Evolutionary conservation across 345 rosid genomes (phyloP).

Genomic region (Eucalyptus sideroxylon): DNA sequence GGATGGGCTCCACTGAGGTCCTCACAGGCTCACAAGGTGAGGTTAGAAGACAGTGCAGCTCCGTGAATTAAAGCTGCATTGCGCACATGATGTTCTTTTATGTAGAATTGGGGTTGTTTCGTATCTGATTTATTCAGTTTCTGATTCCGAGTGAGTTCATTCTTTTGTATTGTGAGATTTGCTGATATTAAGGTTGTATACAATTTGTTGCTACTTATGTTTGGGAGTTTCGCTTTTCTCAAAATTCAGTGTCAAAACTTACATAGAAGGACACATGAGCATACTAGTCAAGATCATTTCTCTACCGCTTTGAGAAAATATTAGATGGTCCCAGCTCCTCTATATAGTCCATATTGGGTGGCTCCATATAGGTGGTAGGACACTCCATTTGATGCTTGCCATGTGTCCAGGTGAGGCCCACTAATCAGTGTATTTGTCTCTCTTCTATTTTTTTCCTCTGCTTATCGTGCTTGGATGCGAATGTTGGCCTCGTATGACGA

Average conservation of each 20-base stretch:
- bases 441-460: background rate
- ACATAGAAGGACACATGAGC: background rate
- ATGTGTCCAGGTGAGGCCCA: too few species aligned
- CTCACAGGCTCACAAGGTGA: conserved; percentile 6
- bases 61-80: background rate
- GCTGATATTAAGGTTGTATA: background rate
- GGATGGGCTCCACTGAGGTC: conserved; percentile 8
- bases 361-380: too few species aligned
- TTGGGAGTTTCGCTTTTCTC: background rate
- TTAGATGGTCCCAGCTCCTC: too few species aligned
- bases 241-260: background rate
- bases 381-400: too few species aligned
- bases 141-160: background rate
- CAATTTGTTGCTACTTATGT: background rate
- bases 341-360: too few species aligned
- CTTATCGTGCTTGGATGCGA: too few species aligned
- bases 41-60: background rate
- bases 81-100: background rate
- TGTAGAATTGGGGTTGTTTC: background rate
- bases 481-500: too few species aligned
- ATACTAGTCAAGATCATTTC: too few species aligned
- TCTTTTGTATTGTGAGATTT: background rate
- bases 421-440: too few species aligned
- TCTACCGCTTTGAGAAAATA: too few species aligned
- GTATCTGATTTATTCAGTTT: background rate